A percentile compares a stretch with the other conserved stretches of the same genome.
phyloP scores from a whole-genome alignment of 139 green algal genomes.

The Coelastrella sp. region DNA sequence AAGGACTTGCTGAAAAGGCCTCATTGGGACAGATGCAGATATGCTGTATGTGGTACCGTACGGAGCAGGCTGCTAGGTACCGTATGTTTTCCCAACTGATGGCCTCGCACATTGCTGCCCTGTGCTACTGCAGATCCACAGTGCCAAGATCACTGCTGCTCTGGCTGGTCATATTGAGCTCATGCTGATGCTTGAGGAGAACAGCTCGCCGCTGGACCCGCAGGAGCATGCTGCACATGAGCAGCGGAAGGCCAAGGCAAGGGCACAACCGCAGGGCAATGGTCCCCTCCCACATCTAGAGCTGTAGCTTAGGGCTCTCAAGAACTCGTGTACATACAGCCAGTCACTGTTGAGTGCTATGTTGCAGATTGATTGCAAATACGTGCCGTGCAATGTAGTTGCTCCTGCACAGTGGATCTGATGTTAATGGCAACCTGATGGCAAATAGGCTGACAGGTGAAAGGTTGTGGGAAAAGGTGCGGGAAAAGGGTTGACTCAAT shows the following conservation, averaged over 20 bases:
- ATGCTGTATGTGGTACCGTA: no score
- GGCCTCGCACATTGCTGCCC: no score
- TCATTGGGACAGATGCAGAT: no score
- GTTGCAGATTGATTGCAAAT: not conserved
- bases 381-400: not conserved
- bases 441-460: no score
- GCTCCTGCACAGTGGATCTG: not conserved
- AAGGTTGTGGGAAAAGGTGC: no score
- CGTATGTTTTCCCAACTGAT: no score
- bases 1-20: no score
- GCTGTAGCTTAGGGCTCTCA: not conserved
- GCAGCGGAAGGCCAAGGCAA: not conserved
- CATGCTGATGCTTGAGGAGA: constrained; percentile 28
- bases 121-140: constrained; percentile 14
- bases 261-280: not conserved
- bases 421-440: no score
- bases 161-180: constrained; percentile 32
- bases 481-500: no score
- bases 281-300: not conserved
- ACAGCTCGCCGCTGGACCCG: not conserved
- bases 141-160: constrained; percentile 39
- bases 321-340: no score
- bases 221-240: not conserved
- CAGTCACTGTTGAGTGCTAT: not conserved
- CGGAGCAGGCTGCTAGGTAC: no score